phyloP scores from a whole-genome alignment of 2,329 filamentous ascomycete genomes.

The Diplodia corticola region DNA sequence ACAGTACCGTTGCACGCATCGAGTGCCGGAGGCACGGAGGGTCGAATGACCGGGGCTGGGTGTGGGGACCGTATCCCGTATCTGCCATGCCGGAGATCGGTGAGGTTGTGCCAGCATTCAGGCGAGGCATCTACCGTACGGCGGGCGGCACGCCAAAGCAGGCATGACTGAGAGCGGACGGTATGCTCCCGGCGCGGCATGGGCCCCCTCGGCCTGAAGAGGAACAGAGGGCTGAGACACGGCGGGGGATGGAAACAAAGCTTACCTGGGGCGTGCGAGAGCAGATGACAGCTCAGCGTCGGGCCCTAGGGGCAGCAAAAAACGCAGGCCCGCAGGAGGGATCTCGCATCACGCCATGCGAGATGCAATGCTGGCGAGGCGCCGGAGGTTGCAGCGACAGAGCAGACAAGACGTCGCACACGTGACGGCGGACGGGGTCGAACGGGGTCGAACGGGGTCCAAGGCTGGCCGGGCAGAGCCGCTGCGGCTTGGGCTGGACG shows the following conservation, averaged over 20 bases:
- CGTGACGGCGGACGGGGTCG: background rate
- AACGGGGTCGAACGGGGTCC: background rate
- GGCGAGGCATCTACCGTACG: too few species aligned
- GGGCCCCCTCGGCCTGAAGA: background rate
- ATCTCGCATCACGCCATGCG: constrained; percentile 10
- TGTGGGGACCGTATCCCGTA: background rate
- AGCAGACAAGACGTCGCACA: too few species aligned
- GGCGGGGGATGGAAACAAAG: background rate
- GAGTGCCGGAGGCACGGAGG: background rate
- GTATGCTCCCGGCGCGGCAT: background rate
- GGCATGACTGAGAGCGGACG: background rate
- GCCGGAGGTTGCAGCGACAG: background rate
- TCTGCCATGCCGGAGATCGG: background rate
- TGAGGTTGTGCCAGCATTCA: constrained; percentile 8
- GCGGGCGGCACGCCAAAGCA: background rate
- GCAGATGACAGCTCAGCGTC: background rate
- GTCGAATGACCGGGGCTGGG: background rate
- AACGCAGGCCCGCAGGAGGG: background rate
- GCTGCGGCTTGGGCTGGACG: constrained; percentile 9
- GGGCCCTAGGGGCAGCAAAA: background rate
- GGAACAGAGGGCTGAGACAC: constrained; percentile 8
- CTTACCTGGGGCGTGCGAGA: background rate
- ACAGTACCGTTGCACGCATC: background rate
- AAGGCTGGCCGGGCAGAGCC: background rate
- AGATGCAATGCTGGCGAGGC: constrained; percentile 5